Conservation (phyloP, 352 stramenopile species). For the Halophytophthora polymorphica region DNA sequence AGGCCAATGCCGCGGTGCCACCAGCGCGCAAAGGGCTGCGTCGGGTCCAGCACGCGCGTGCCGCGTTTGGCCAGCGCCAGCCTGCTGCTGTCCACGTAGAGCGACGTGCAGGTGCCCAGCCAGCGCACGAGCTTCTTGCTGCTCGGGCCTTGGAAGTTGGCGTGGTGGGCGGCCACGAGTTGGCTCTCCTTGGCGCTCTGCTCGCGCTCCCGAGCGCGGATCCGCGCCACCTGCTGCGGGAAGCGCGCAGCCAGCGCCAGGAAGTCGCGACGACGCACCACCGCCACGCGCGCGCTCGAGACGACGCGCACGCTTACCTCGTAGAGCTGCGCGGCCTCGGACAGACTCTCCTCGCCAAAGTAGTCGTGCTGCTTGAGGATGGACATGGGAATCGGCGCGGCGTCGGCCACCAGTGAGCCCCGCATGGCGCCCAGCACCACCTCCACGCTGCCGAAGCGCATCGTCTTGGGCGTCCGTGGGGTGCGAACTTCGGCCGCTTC, state of each 20-base stretch:
- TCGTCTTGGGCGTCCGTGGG: constrained; percentile 10
- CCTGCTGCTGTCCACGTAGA: constrained; percentile 42
- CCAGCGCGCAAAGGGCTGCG: constrained; percentile 39
- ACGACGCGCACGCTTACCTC: constrained; percentile 55
- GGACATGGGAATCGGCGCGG: constrained; percentile 32
- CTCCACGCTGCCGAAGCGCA: constrained; percentile 21
- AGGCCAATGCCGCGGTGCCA: constrained; percentile 52
- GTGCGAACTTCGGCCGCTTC: constrained; percentile 4
- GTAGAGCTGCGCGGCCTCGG: constrained; percentile 26
- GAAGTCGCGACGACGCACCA: constrained; percentile 40
- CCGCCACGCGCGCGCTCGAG: constrained; percentile 43
- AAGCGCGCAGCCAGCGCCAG: constrained; percentile 36
- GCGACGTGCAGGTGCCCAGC: constrained; percentile 37
- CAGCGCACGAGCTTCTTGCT: constrained; percentile 44
- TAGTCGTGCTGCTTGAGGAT: constrained; percentile 51
- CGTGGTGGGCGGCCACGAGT: constrained; percentile 22
- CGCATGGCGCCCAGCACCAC: constrained; percentile 7
- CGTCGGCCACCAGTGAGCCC: constrained; percentile 10
- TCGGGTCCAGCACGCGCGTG: constrained; percentile 38
- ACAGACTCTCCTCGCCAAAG: constrained; percentile 62
- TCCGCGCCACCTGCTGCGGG: constrained; percentile 25
- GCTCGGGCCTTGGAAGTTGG: constrained; percentile 40
- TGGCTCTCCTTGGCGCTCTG: constrained; percentile 13
- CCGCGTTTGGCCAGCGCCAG: constrained; percentile 24
- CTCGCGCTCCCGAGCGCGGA: constrained; percentile 18